phyloP scores from a whole-genome alignment of 495 filamentous ascomycete genomes.

The Tetracladium setigerum region DNA sequence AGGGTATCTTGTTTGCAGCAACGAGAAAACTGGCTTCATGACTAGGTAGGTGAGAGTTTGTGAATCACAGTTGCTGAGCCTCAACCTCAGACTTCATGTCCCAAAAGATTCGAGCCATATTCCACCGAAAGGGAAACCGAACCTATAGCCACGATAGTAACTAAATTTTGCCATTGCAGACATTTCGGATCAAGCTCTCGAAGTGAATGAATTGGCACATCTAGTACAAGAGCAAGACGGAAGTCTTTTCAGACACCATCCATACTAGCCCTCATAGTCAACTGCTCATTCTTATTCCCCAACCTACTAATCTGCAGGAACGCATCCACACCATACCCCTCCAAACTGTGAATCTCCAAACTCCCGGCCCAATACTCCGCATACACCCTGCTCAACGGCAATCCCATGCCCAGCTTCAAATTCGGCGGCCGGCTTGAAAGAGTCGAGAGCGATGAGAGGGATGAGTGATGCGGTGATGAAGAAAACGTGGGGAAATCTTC shows the following conservation, averaged over 20 bases:
- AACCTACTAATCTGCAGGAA: conserved; percentile 96
- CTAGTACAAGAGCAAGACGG: neutral
- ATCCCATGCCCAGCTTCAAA: conserved; percentile 83
- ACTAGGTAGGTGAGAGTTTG: too few species aligned
- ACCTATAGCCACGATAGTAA: too few species aligned
- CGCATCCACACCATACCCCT: conserved; percentile 96
- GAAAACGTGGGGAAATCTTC: conserved; percentile 10
- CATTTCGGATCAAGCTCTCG: too few species aligned
- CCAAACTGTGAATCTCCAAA: conserved; percentile 84
- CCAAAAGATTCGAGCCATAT: too few species aligned
- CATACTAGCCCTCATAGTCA: conserved; percentile 80
- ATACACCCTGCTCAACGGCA: conserved; percentile 91
- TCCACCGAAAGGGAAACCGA: too few species aligned
- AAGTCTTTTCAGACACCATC: conserved; percentile 62
- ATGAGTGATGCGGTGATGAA: conserved; percentile 35
- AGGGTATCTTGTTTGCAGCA: too few species aligned
- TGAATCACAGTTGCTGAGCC: too few species aligned
- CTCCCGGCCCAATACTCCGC: conserved; percentile 98
- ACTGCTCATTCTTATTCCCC: conserved; percentile 96
- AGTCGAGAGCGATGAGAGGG: conserved; percentile 68
- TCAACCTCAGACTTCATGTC: too few species aligned
- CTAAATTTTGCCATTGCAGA: too few species aligned
- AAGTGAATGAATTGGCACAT: too few species aligned
- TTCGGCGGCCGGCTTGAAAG: conserved; percentile 79
- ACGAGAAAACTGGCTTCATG: too few species aligned